A percentile compares a stretch with the other conserved stretches of the same genome.
Evolutionary conservation across 257 asterid species (phyloP).

Genomic region (Solanum tarijense): DNA sequence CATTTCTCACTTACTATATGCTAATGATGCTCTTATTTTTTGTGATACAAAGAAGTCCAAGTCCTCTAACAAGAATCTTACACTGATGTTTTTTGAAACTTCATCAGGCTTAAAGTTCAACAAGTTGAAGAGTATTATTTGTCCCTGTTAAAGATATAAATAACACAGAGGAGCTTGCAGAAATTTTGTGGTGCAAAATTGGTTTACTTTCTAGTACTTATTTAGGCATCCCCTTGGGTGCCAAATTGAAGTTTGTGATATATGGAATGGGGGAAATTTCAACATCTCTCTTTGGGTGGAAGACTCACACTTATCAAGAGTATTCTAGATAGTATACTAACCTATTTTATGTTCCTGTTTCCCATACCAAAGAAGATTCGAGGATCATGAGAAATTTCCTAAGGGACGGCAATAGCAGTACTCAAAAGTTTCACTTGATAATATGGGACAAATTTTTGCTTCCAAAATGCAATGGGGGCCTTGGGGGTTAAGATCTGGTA

Average conservation of each 20-base stretch:
- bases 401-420: background rate
- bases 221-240: background rate
- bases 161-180: background rate
- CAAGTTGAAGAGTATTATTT: background rate
- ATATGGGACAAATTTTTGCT: background rate
- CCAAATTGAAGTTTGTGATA: background rate
- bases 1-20: background rate
- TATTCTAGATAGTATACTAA: background rate
- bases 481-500: background rate
- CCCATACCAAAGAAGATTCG: background rate
- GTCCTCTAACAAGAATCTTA: background rate
- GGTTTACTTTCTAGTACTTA: background rate
- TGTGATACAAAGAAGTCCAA: background rate
- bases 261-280: background rate
- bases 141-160: background rate
- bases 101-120: background rate
- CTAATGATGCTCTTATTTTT: background rate
- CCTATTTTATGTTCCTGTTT: background rate
- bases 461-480: background rate
- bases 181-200: background rate
- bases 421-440: background rate
- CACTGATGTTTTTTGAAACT: background rate
- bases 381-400: background rate
- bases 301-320: background rate
- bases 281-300: background rate